These are phyloP conservation scores for Aspergillus sp. DNA, from an alignment of 2,329 filamentous ascomycete genomes.

Conservation along the genomic window DNA sequence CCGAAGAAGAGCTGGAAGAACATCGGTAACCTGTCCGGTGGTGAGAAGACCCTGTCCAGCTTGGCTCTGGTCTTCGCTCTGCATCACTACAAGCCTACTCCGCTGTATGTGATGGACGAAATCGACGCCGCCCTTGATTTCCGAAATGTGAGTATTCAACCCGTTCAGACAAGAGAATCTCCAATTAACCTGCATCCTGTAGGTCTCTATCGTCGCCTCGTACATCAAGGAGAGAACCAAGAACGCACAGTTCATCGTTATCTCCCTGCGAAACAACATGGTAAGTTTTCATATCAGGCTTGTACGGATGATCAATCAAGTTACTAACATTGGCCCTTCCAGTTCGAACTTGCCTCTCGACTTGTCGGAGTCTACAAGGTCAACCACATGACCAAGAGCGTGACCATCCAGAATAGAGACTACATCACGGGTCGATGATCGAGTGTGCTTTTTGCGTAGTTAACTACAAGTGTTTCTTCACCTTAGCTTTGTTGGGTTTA, in stretches of 20 bases:
- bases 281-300: slow-evolving; percentile 24
- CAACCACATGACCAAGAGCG: slow-evolving; percentile 96
- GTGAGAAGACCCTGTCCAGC: slow-evolving; percentile 93
- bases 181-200: slow-evolving; percentile 12
- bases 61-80: slow-evolving; percentile 95
- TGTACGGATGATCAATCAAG: not conserved
- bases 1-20: slow-evolving; percentile 99
- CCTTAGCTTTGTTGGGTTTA: not conserved
- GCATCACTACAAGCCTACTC: slow-evolving; percentile 97
- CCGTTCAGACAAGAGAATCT: not conserved
- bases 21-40: slow-evolving; percentile 91
- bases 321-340: slow-evolving; percentile 8
- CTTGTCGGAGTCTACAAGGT: slow-evolving; percentile 99
- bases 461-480: too few species aligned
- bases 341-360: slow-evolving; percentile 90
- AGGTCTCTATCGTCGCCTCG: slow-evolving; percentile 96
- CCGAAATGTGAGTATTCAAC: slow-evolving; percentile 72
- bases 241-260: slow-evolving; percentile 99
- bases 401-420: slow-evolving; percentile 82
- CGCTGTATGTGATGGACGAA: slow-evolving; percentile 98
- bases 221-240: slow-evolving; percentile 99
- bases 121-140: slow-evolving; percentile 98
- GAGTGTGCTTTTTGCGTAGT: slow-evolving; percentile 2
- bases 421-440: slow-evolving; percentile 55
- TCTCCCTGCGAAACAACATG: slow-evolving; percentile 98